Base-by-base conservation (phyloP, 805 yeast species). In the Candida vaughaniae region DNA sequence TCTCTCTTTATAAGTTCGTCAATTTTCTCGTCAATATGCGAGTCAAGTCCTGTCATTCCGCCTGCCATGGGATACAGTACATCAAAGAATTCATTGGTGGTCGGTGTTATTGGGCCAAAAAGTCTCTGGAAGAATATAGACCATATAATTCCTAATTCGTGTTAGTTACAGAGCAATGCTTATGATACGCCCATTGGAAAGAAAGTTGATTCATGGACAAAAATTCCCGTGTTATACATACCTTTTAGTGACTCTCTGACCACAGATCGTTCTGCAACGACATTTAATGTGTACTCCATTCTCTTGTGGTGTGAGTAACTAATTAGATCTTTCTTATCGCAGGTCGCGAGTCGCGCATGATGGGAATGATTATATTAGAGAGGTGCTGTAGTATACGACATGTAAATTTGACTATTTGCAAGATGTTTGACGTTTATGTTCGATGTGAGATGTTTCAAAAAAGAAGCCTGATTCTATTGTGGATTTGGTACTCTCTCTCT, bases 101-200 rank as follows among this genome's bases (percentile, higher is more conserved):
- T 56, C 2, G 90, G 88, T 1, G 61, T 56, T 12, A 82, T 64
- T 1, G 80, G 71, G 0, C 90, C 91, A 52, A 85, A 78, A 18
- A 82, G 61, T 29, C 95, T 62, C 38, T 79, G 76, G 55, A 85
- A 85, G 53, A 85, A 75, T 14, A 85, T 77, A 2, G 85, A 65
- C 66, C 85, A 79, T 37, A 85, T 55, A 18, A 82, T 58, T 1
- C 84, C 86, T 68, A 16, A 15, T 14, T 27, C 25, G 22, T 22
- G 28, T 9, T 7, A 20, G 14, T 20, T 20, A 6, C 10, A 20
- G 6, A 7, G 23, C 6, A n/a, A n/a, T 28, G 18, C n/a, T 25
- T 14, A 28, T 28, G 31, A 16, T n/a, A n/a, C n/a, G 10, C 10
- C 10, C 23, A 20, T 20, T 20, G 29, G n/a, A 17, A 25, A 19